Evolutionary conservation across 1,139 yeast genomes (phyloP), one percentile per base, ranked within the genome.

Genomic region (Arxiozyma slooffiae): DNA sequence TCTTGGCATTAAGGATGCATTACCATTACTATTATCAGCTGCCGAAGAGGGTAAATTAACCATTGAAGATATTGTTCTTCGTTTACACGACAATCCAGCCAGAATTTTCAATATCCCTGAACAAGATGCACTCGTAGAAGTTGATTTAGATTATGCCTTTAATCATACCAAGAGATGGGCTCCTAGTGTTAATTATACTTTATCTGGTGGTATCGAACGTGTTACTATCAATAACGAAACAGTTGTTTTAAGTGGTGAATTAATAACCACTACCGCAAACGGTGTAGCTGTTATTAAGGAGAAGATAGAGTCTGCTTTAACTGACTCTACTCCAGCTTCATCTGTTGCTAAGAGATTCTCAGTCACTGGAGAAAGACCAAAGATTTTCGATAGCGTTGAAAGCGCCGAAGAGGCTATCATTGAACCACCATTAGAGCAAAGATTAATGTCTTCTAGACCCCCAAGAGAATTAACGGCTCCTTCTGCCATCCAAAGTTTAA

Each of bases 151-250:
- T 69, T 72, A 74, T 54, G 65, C 76, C 26, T 73, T 77, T 56
- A 71, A 73, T 61, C 67, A 70, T 53, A 58, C 72, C 42, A 60
- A 70, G 44, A 61, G 74, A 52, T 79, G 81, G 78, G 72, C 82
- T 50, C 82, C 84, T 54, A 74, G 78, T 60, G 66, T 69, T 50
- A 70, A 72, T 61, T 71, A 73, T 58, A 71, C 74, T 49, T 73
- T 85, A 63, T 75, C 72, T 55, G 97, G 97, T 55, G 82, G 87
- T 59, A 83, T 92, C 62, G 96, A 88, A 70, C 81, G 97, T 67
- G 97, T 92, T 50, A 77, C 82, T 56, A 75, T 86, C 67, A 80
- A 82, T 58, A 83, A 81, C 55, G 82, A 82, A 66, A 85, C 96
- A 52, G 87, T 84, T 53, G 84, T 88, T 57, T 77, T 89, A 59